A percentile compares a stretch with the other conserved stretches of the same genome.
phyloP scores from a whole-genome alignment of 139 green algal species.

The Dunaliella primolecta region DNA sequence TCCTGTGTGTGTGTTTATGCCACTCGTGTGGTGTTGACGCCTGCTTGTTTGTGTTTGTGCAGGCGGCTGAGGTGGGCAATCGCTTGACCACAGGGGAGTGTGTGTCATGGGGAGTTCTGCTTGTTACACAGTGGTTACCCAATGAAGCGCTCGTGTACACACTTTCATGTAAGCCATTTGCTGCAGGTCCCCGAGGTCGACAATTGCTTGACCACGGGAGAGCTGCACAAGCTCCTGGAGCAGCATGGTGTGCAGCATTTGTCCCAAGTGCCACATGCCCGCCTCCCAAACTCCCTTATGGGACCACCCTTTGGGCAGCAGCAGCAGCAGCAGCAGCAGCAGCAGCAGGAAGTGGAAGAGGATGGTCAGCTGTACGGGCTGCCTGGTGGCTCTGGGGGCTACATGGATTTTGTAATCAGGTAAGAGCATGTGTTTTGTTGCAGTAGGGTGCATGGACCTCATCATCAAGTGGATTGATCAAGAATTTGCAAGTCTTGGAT shows the following conservation, averaged over 20 bases:
- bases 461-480: too few relatives aligned
- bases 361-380: neutral
- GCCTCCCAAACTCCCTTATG: conserved; percentile 13
- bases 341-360: conserved; percentile 24
- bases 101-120: too few relatives aligned
- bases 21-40: too few relatives aligned
- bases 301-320: conserved; percentile 12
- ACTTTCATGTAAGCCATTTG: too few relatives aligned
- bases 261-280: neutral
- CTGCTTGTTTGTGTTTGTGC: too few relatives aligned
- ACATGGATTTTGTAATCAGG: conserved; percentile 77
- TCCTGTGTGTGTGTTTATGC: too few relatives aligned
- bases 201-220: conserved; percentile 85
- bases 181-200: conserved; percentile 79
- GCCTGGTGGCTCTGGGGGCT: conserved; percentile 69
- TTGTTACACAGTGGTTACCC: too few relatives aligned
- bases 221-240: conserved; percentile 81
- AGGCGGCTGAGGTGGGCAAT: too few relatives aligned
- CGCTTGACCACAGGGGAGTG: too few relatives aligned
- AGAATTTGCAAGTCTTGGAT: too few relatives aligned
- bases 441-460: too few relatives aligned
- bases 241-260: conserved; percentile 7
- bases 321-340: neutral
- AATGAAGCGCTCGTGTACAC: too few relatives aligned
- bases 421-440: neutral